Conservation (phyloP, 768 basidiomycete species). For the Mycena chlorophos region DNA sequence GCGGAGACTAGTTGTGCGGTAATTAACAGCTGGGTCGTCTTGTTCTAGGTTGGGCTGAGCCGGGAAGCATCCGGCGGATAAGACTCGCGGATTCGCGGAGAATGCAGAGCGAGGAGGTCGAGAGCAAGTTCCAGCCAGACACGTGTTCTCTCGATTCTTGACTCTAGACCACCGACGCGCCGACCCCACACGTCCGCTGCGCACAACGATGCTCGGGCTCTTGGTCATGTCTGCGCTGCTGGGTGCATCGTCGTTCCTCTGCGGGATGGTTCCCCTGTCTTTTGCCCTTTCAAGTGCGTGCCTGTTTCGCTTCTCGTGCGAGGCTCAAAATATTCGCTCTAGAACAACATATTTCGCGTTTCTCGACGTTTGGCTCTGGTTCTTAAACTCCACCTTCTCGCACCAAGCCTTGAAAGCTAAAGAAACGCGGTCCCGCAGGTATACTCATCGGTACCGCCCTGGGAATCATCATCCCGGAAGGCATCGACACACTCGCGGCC, state of each 20-base stretch:
- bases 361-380: constrained; percentile 14
- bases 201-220: constrained; percentile 29
- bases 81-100: too few relatives aligned
- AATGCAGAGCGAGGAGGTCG: too few relatives aligned
- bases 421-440: too few relatives aligned
- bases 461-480: constrained; percentile 93
- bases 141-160: too few relatives aligned
- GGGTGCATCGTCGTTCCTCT: constrained; percentile 61
- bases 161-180: too few relatives aligned
- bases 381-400: constrained; percentile 27
- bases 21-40: too few relatives aligned
- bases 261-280: constrained; percentile 75
- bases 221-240: constrained; percentile 61
- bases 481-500: constrained; percentile 61
- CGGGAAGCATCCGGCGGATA: too few relatives aligned
- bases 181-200: too few relatives aligned
- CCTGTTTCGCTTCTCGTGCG: not conserved
- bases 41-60: too few relatives aligned
- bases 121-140: too few relatives aligned
- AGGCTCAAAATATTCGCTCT: not conserved
- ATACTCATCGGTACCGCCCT: constrained; percentile 87
- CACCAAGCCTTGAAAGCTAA: constrained; percentile 59
- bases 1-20: too few relatives aligned
- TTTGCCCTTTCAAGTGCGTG: constrained; percentile 68
- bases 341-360: constrained; percentile 17